Evolutionary conservation across 305 asterid species (phyloP), one percentile per base, ranked within the genome.

Genomic region (Andrographis paniculata): DNA sequence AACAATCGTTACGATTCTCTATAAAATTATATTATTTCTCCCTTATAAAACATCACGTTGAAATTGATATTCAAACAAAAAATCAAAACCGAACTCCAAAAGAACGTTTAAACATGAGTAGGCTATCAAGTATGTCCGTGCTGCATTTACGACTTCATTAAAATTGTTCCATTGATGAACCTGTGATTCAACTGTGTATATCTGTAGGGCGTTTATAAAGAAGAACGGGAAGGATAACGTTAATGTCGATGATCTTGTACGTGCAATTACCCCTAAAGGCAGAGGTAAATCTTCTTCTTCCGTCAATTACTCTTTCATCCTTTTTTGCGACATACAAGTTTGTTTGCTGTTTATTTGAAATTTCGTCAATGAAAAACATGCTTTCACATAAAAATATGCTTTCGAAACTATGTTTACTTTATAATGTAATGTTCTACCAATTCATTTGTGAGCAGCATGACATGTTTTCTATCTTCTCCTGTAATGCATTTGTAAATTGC

Each of bases 191-290:
- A 36, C 12, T 14, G 19, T 14, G 19, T 44, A 9, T 36, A 7
- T 2, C 13, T 61, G 51, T 49, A 74, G 80, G 80, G 65, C 60
- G 27, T 33, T 56, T 63, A 44, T 68, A 42, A 74, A 61, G 77
- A 67, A 66, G 64, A 69, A 69, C 9, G 80, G 80, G 47, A 69
- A 63, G 56, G 68, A 66, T 50, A 74, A 58, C 47, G 80, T 74
- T 31, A 74, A 77, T 11, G 67, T 74, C 1, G 80, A 74, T 52
- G 80, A 74, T 50, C 80, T 74, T 50, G 62, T 74, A 22, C 68
- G 70, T 42, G 74, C 70, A 35, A 69, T 74, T 31, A 70, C 80
- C 46, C 80, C 77, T 17, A 74, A 70, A 66, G 80, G 80, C 65
- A 60, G 80, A 74, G 80, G 80, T 74, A 67, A n/a, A 43, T 42